Percentiles rank a stretch among this genome's conserved stretches.
These are phyloP conservation scores for Colletotrichum sansevieriae DNA, from an alignment of 2,329 filamentous ascomycete genomes.

Conservation along the genomic window DNA sequence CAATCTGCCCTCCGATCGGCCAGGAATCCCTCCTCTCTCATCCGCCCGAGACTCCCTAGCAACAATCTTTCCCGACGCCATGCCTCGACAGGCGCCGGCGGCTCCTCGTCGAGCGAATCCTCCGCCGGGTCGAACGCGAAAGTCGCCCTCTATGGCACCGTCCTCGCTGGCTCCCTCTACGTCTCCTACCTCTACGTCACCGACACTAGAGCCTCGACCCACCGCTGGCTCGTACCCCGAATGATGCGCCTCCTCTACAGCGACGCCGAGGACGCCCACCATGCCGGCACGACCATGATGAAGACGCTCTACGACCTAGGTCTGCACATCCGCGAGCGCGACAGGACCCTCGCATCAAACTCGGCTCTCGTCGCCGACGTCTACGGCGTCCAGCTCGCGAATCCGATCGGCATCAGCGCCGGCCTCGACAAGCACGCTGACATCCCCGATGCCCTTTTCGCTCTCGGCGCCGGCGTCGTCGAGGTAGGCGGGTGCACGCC, in stretches of 20 bases:
- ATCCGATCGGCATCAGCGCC: conserved; percentile 94
- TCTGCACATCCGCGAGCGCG: conserved; percentile 86
- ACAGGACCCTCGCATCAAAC: conserved; percentile 51
- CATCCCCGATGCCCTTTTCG: conserved; percentile 86
- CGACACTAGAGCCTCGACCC: conserved; percentile 78
- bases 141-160: conserved; percentile 55
- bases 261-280: conserved; percentile 93
- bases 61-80: conserved; percentile 47
- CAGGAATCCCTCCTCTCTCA: conserved; percentile 37
- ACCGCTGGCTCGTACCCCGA: conserved; percentile 76
- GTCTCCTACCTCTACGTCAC: conserved; percentile 77
- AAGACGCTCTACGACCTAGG: conserved; percentile 80
- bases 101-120: conserved; percentile 45
- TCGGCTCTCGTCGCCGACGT: conserved; percentile 62
- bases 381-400: conserved; percentile 82
- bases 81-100: conserved; percentile 45
- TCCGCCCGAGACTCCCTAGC: conserved; percentile 45
- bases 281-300: conserved; percentile 78
- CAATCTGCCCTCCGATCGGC: conserved; percentile 44
- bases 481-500: conserved; percentile 95
- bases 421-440: conserved; percentile 96
- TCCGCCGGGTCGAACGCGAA: conserved; percentile 51
- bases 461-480: conserved; percentile 85
- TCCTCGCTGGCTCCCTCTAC: conserved; percentile 57
- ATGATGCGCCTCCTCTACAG: conserved; percentile 75